Percentiles rank a stretch among this genome's conserved stretches.
Conservation (phyloP, 805 yeast species). For the Saturnispora sanitii region DNA sequence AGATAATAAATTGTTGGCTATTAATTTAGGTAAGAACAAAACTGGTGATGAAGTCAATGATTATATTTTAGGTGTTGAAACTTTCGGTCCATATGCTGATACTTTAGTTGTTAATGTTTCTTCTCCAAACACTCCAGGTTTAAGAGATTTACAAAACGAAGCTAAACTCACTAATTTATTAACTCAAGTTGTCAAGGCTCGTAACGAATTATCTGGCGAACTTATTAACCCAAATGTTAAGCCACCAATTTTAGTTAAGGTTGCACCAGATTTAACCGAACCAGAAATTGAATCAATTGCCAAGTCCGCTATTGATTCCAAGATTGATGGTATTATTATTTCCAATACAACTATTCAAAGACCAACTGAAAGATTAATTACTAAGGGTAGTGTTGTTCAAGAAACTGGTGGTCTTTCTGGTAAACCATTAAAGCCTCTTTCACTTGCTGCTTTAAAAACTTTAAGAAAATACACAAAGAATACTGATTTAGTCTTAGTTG, state of each 20-base stretch:
- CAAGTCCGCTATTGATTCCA: slow-evolving; percentile 60
- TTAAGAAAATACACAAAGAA: slow-evolving; percentile 73
- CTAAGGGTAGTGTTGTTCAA: slow-evolving; percentile 34
- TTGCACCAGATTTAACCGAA: slow-evolving; percentile 87
- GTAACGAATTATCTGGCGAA: slow-evolving; percentile 41
- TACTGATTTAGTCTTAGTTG: slow-evolving; percentile 64
- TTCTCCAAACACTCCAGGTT: slow-evolving; percentile 93
- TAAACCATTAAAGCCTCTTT: slow-evolving; percentile 73
- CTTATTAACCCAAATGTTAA: slow-evolving; percentile 30
- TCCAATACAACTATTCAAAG: slow-evolving; percentile 88
- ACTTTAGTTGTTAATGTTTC: slow-evolving; percentile 86
- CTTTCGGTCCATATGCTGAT: slow-evolving; percentile 79
- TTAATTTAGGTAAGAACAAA: slow-evolving; percentile 89
- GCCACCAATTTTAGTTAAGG: slow-evolving; percentile 82
- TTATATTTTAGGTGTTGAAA: slow-evolving; percentile 73
- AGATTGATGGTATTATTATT: slow-evolving; percentile 84
- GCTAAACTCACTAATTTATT: slow-evolving; percentile 60
- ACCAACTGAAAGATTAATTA: slow-evolving; percentile 46
- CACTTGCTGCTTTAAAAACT: slow-evolving; percentile 59
- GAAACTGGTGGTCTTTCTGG: slow-evolving; percentile 91
- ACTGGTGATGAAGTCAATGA: slow-evolving; percentile 84
- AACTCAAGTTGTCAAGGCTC: slow-evolving; percentile 55
- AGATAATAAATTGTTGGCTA: slow-evolving; percentile 57
- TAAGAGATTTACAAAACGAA: slow-evolving; percentile 77
- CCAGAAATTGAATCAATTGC: slow-evolving; percentile 78